phyloP scores from a whole-genome alignment of 1,284 basidiomycete genomes.

The Malassezia psittaci region DNA sequence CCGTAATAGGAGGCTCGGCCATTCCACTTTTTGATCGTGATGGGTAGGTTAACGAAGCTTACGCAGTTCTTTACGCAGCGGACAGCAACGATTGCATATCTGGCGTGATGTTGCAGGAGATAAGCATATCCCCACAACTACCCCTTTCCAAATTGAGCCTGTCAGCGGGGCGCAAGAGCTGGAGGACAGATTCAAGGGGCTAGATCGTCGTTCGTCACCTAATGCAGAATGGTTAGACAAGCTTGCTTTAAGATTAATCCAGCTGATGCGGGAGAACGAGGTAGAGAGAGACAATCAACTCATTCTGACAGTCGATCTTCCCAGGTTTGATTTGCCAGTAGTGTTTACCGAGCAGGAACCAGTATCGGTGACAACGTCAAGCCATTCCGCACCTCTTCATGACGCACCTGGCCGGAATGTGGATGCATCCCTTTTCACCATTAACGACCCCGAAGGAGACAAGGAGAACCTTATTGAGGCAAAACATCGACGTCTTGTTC shows the following conservation, averaged over 20 bases:
- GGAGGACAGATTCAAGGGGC: conserved; percentile 93
- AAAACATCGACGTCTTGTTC: conserved; percentile 84
- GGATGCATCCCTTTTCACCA: conserved; percentile 59
- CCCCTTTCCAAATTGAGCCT: conserved; percentile 53
- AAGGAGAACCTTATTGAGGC: conserved; percentile 93
- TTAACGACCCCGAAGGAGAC: conserved; percentile 78
- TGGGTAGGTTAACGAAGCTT: conserved; percentile 53
- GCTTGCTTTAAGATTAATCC: conserved; percentile 82
- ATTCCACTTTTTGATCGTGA: conserved; percentile 83
- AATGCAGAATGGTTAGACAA: conserved; percentile 94
- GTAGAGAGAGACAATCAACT: conserved; percentile 25
- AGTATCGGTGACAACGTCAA: neutral
- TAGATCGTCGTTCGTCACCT: conserved; percentile 83
- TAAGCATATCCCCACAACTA: conserved; percentile 66
- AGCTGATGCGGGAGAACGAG: conserved; percentile 52
- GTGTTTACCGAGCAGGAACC: conserved; percentile 62
- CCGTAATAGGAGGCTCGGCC: conserved; percentile 73
- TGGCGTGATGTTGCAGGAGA: conserved; percentile 78
- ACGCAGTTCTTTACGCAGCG: conserved; percentile 63
- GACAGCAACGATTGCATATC: conserved; percentile 68
- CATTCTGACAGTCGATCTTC: conserved; percentile 87
- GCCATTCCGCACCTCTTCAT: neutral
- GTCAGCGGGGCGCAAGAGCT: conserved; percentile 85
- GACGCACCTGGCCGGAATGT: neutral
- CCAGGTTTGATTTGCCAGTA: conserved; percentile 96